Percentiles rank a stretch among this genome's conserved stretches.
Evolutionary conservation across 805 yeast species (phyloP).

Genomic region (Metschnikowia arizonensis): DNA sequence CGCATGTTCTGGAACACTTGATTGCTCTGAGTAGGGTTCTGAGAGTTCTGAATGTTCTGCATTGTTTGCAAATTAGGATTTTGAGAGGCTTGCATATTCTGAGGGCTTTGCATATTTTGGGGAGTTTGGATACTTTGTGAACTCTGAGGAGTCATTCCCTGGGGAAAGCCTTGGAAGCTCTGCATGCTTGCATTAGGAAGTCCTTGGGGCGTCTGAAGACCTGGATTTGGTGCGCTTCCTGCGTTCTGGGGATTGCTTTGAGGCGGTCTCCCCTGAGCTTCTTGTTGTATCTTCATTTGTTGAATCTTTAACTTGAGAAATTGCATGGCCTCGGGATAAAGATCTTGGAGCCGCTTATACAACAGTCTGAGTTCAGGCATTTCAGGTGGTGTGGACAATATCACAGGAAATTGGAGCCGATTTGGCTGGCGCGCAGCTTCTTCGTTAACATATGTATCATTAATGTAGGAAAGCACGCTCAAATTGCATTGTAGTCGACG

Average conservation of each 20-base stretch:
- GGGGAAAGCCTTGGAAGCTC: not conserved
- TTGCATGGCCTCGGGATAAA: slow-evolving; percentile 54
- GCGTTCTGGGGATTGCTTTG: slow-evolving; percentile 7
- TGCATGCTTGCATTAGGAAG: not conserved
- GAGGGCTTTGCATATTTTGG: slow-evolving; percentile 8
- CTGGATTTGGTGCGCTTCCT: slow-evolving; percentile 2
- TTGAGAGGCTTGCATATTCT: not conserved
- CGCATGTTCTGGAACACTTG: slow-evolving; percentile 3
- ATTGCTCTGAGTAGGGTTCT: not conserved
- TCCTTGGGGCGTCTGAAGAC: slow-evolving; percentile 5
- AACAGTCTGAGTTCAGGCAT: slow-evolving; percentile 49
- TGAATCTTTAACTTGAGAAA: slow-evolving; percentile 34
- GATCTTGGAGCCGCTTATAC: slow-evolving; percentile 44
- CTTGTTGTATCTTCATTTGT: slow-evolving; percentile 33
- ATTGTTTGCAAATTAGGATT: slow-evolving; percentile 5
- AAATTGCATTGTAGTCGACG: slow-evolving; percentile 41
- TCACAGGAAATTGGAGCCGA: slow-evolving; percentile 40
- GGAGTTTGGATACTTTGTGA: slow-evolving; percentile 12
- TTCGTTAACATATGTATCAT: slow-evolving; percentile 35
- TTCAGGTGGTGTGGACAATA: slow-evolving; percentile 52
- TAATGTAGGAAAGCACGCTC: slow-evolving; percentile 35
- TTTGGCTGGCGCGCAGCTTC: slow-evolving; percentile 24
- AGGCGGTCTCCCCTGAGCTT: slow-evolving; percentile 10
- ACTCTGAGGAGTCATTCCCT: slow-evolving; percentile 2
- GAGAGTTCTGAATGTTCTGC: slow-evolving; percentile 8